These are phyloP conservation scores for Microthyrium microscopicum DNA, from an alignment of 2,329 filamentous ascomycete genomes.

Conservation along the genomic window DNA sequence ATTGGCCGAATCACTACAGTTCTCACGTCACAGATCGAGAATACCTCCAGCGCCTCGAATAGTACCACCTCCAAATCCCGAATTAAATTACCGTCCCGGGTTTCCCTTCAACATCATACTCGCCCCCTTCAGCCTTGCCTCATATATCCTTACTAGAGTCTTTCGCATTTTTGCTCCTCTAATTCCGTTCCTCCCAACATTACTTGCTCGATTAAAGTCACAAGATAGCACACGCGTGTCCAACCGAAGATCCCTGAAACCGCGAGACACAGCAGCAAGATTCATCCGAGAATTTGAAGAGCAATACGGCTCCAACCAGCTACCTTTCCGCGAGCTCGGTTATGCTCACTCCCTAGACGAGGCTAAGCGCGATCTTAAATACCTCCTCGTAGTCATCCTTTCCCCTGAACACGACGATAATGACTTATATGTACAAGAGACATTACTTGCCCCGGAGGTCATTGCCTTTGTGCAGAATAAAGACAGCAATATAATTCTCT, in stretches of 20 bases:
- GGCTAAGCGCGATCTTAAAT: constrained; percentile 82
- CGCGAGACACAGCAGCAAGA: constrained; percentile 71
- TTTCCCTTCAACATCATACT: constrained; percentile 65
- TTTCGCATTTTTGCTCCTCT: constrained; percentile 62
- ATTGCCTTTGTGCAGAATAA: constrained; percentile 57
- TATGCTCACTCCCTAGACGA: constrained; percentile 83
- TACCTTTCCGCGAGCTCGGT: constrained; percentile 74
- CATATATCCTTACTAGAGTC: constrained; percentile 49
- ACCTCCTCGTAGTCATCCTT: constrained; percentile 71
- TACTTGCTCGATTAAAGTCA: constrained; percentile 36
- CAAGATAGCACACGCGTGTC: constrained; percentile 35
- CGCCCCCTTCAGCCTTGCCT: constrained; percentile 65
- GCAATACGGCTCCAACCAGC: constrained; percentile 56
- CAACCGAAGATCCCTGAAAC: constrained; percentile 60
- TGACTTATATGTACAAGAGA: constrained; percentile 62
- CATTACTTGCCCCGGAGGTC: constrained; percentile 60
- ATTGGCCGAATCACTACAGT: constrained; percentile 21
- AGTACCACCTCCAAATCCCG: constrained; percentile 53
- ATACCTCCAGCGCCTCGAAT: constrained; percentile 66
- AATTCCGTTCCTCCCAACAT: constrained; percentile 61
- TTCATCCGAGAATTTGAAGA: constrained; percentile 93
- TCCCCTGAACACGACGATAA: constrained; percentile 95
- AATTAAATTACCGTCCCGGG: constrained; percentile 52
- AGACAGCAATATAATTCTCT: constrained; percentile 65
- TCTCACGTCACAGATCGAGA: constrained; percentile 20